Conservation (phyloP, 73 alveolate genomes). For the Effrenium voratum region DNA sequence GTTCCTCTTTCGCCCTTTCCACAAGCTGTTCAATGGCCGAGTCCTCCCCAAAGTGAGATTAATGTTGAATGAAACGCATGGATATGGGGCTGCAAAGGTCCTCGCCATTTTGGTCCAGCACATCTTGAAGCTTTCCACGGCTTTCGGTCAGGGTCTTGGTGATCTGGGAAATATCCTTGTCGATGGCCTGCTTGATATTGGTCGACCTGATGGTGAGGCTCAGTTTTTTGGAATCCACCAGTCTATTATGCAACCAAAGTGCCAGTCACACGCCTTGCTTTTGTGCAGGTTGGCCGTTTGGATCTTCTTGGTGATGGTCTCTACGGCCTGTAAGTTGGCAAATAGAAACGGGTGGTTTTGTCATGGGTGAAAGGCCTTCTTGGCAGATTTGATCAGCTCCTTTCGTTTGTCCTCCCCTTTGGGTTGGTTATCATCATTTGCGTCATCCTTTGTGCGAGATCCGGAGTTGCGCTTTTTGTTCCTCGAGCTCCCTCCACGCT, state of each 20-base stretch:
- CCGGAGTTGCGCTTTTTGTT: background rate
- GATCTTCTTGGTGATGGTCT: slow-evolving; percentile 6
- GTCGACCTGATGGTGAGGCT: background rate
- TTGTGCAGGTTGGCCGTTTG: background rate
- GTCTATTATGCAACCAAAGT: background rate
- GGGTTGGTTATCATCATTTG: background rate
- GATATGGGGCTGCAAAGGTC: background rate
- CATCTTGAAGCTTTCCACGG: background rate
- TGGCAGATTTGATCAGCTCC: too few relatives aligned
- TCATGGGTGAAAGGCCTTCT: too few relatives aligned
- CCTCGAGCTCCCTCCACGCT: background rate
- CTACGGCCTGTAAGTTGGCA: background rate
- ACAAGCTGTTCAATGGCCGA: too few relatives aligned
- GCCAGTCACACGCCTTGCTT: background rate
- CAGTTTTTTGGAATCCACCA: too few relatives aligned
- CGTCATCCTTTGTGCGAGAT: background rate
- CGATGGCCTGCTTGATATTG: slow-evolving; percentile 1
- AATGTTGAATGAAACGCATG: background rate
- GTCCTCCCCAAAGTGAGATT: too few relatives aligned
- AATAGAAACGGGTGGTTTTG: too few relatives aligned
- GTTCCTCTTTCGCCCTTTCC: too few relatives aligned
- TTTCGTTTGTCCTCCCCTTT: too few relatives aligned
- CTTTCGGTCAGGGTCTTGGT: background rate
- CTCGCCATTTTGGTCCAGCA: background rate
- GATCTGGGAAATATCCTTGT: background rate